Base-by-base conservation (phyloP, 2,329 filamentous ascomycete genomes). In the Cyanodermella asteris region DNA sequence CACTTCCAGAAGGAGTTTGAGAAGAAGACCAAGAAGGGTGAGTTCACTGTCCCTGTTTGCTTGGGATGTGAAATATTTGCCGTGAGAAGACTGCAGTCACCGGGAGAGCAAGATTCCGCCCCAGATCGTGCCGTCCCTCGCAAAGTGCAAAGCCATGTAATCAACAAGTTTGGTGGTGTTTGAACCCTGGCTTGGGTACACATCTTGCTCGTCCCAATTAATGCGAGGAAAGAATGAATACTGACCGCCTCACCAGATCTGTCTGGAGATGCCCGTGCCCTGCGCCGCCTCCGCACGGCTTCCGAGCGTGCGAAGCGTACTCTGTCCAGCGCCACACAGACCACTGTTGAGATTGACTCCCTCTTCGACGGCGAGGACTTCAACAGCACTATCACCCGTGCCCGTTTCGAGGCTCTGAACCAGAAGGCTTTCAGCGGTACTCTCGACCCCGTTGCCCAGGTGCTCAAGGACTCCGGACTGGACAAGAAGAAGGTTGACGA, bases 291-390 rank as follows among this genome's bases (percentile, higher is more conserved):
- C 47, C 71, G 87, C 44, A 94, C 87, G 45, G 84, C 84, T 59
- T 94, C 87, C 59, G 87, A 97, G 66, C 84, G 87, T 69, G 87
- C 87, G 58, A 97, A 97, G 80, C 75, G 87, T 60, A 94, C 87
- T 37, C 70, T 94, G 28, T 94, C 87, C 52, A 91, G 81, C 59
- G 84, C 80, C 55, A 84, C 87, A 32, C 82, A 93, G 61, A 91
- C 87, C 46, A 90, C 81, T 42, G 78, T 94, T 43, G 87, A 97
- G 62, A 94, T 94, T 45, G 87, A 94, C 61, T 93, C 84, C 40
- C 74, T 97, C 39, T 94, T 87, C 51, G 87, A 94, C 42, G 84
- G 87, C 42, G 78, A 93, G 57, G 87, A 97, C 55, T 93, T 91
- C 64, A 84, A 82, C 59, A 68, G 84, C 51, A 76, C 77, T 54